Percentiles rank a stretch among this genome's conserved stretches.
These are phyloP conservation scores for Mycena citricolor DNA, from an alignment of 1,284 basidiomycete genomes.

Conservation along the genomic window DNA sequence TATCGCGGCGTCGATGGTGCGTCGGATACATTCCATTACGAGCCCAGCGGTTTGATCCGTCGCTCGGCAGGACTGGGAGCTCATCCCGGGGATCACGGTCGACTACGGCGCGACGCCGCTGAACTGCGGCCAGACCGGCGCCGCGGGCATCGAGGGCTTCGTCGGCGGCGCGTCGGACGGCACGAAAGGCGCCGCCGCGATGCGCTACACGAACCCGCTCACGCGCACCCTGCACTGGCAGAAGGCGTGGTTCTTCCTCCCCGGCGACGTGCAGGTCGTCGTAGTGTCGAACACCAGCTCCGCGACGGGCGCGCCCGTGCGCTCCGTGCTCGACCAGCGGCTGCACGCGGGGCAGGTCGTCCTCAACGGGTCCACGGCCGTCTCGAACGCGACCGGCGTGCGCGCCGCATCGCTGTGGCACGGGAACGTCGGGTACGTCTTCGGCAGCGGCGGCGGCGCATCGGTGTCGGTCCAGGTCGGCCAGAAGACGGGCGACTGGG, in stretches of 20 bases:
- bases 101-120: slow-evolving; percentile 54
- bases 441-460: slow-evolving; percentile 41
- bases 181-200: slow-evolving; percentile 52
- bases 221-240: slow-evolving; percentile 57
- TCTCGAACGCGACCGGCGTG: slow-evolving; percentile 23
- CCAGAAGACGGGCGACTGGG: slow-evolving; percentile 57
- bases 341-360: slow-evolving; percentile 42
- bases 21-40: too few species aligned
- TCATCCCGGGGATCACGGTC: slow-evolving; percentile 67
- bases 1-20: slow-evolving; percentile 36
- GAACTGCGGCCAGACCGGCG: slow-evolving; percentile 39
- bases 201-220: slow-evolving; percentile 62
- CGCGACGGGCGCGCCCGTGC: slow-evolving; percentile 45
- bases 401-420: slow-evolving; percentile 51
- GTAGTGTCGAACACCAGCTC: slow-evolving; percentile 54
- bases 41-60: too few species aligned
- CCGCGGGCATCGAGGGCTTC: slow-evolving; percentile 50
- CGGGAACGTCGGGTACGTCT: slow-evolving; percentile 53
- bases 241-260: slow-evolving; percentile 74
- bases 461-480: slow-evolving; percentile 35
- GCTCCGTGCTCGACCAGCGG: slow-evolving; percentile 67
- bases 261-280: slow-evolving; percentile 59
- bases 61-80: slow-evolving; percentile 74
- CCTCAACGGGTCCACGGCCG: slow-evolving; percentile 29
- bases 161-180: slow-evolving; percentile 66